Base-by-base conservation (phyloP, 192 early-diverging fungal species). In the Coemansia sp. region DNA sequence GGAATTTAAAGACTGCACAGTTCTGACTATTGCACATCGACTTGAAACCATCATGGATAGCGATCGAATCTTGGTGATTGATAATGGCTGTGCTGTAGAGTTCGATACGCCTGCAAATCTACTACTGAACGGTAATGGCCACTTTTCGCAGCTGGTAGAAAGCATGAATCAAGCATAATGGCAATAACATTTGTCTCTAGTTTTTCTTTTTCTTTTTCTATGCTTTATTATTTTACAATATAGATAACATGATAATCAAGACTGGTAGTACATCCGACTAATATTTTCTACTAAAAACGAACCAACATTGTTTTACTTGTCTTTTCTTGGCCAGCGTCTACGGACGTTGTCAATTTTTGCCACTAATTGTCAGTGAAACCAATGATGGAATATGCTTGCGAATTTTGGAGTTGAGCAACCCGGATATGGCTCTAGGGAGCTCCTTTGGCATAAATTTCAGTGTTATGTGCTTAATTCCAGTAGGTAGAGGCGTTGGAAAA, bases 11-110 rank as follows among this genome's bases (percentile, higher is more conserved):
- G 72, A 68, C 3, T 74, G 65, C 21, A 74, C 72, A 26, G 79
- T 91, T 4, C 64, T 91, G 12, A 86, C 87, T 11, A 91, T 91
- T 61, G 89, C 89, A 3, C 89, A 94, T 72, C 86, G 92, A 43
- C 69, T 91, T 18, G 85, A 89, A 59, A 91, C 89, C 2, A 77
- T 87, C 15, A 67, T 87, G 84, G 77, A 84, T 45, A 86, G 80
- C 58, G 87, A 90, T 61, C 74, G 85, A 1, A 79, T 90, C 11
- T 44, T 90, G 64, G 89, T 90, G 5, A 70, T 87, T 67, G 81
- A 80, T 48, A 48, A 63, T 15, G 77, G 77, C 38, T 44, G 47
- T 21, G 65, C 70, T 0, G 62, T 56, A 3, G 77, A 79, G 61
- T 71, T 67, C 53, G 77, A 57, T 19, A 64, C 62, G 37, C 67